A percentile compares a stretch with the other conserved stretches of the same genome.
Evolutionary conservation across 1,284 basidiomycete genomes (phyloP).

Genomic region (Ganoderma meredithae): DNA sequence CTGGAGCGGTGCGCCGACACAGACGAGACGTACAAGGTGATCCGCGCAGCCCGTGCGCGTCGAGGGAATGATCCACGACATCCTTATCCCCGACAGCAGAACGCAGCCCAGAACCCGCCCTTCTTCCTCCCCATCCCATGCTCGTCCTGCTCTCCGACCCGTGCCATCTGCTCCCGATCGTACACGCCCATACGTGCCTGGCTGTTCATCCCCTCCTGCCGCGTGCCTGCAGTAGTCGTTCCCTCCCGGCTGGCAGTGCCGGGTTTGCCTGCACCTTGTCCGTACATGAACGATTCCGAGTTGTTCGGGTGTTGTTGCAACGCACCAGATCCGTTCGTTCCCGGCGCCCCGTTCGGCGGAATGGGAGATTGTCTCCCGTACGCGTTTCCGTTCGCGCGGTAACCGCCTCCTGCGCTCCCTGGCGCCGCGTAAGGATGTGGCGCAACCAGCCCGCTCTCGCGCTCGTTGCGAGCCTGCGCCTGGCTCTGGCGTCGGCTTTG

Average conservation of each 20-base stretch:
- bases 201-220: constrained; percentile 45
- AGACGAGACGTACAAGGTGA: constrained; percentile 31
- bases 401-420: constrained; percentile 60
- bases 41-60: constrained; percentile 36
- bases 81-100: constrained; percentile 71
- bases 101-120: constrained; percentile 62
- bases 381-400: constrained; percentile 52
- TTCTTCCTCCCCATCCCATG: constrained; percentile 56
- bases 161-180: constrained; percentile 58
- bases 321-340: constrained; percentile 39
- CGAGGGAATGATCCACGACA: constrained; percentile 23
- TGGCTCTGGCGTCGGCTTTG: constrained; percentile 71
- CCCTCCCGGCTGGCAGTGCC: constrained; percentile 44
- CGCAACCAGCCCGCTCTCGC: constrained; percentile 57
- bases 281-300: constrained; percentile 70
- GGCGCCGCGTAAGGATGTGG: constrained; percentile 75
- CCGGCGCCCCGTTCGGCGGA: constrained; percentile 42
- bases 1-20: constrained; percentile 5
- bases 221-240: constrained; percentile 37
- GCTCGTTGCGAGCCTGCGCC: constrained; percentile 47
- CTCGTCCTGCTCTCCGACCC: constrained; percentile 65
- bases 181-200: constrained; percentile 65
- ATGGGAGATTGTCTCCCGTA: constrained; percentile 69
- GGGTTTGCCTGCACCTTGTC: constrained; percentile 56
- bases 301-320: constrained; percentile 41